phyloP scores from a whole-genome alignment of 2,329 filamentous ascomycete species.

The Botrytis medusae region DNA sequence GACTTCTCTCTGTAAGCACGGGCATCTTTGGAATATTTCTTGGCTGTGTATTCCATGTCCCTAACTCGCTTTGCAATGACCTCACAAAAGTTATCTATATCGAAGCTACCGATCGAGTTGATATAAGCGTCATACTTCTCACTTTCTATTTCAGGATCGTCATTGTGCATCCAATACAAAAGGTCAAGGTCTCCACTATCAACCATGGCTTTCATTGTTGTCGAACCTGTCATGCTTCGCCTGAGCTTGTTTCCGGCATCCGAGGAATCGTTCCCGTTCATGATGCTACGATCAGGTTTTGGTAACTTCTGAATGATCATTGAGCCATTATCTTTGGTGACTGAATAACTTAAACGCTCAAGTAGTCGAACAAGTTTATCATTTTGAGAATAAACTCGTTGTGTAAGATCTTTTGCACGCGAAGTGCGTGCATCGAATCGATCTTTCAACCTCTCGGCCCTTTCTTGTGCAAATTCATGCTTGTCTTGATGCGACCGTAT shows the following conservation, averaged over 20 bases:
- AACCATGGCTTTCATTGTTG: constrained; percentile 54
- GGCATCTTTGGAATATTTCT: constrained; percentile 90
- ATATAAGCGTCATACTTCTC: constrained; percentile 75
- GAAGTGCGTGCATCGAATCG: constrained; percentile 69
- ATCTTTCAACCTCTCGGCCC: constrained; percentile 51
- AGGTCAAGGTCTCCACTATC: constrained; percentile 69
- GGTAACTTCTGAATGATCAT: constrained; percentile 75
- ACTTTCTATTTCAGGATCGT: constrained; percentile 64
- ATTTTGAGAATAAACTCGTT: constrained; percentile 78
- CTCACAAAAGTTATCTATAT: constrained; percentile 81
- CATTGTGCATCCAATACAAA: constrained; percentile 78
- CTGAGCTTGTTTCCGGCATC: constrained; percentile 55
- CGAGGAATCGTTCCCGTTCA: constrained; percentile 59
- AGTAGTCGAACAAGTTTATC: constrained; percentile 80
- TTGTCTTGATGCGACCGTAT: constrained; percentile 67
- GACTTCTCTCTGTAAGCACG: constrained; percentile 85
- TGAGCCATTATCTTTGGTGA: constrained; percentile 69
- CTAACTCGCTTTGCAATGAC: constrained; percentile 85
- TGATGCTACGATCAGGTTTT: constrained; percentile 58
- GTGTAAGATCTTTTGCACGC: constrained; percentile 79
- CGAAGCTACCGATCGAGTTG: constrained; percentile 71
- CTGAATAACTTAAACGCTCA: constrained; percentile 81
- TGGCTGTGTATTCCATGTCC: constrained; percentile 88
- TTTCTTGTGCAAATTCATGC: constrained; percentile 53
- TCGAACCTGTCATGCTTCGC: constrained; percentile 50